These are phyloP conservation scores for Fistulina hepatica DNA, from an alignment of 1,284 basidiomycete genomes.

Conservation along the genomic window DNA sequence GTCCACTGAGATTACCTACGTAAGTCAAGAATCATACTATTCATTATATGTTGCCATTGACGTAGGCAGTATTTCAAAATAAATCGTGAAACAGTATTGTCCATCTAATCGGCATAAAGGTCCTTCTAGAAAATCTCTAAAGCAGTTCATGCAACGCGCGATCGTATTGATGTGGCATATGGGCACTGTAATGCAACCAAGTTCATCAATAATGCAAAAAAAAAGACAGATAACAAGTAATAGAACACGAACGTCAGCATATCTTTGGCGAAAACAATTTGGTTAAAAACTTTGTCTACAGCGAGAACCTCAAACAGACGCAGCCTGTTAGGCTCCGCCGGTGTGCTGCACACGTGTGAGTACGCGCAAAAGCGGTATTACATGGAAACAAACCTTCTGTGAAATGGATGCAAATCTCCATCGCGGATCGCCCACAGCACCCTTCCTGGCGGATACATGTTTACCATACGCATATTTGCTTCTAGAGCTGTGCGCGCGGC, in stretches of 20 bases:
- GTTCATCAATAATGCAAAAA: neutral
- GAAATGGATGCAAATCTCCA: constrained; percentile 49
- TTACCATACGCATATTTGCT: constrained; percentile 70
- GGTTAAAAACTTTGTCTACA: constrained; percentile 64
- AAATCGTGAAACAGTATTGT: no score
- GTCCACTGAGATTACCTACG: no score
- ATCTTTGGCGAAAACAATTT: constrained; percentile 70
- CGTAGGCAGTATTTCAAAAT: no score
- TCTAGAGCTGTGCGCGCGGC: constrained; percentile 73
- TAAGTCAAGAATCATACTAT: no score
- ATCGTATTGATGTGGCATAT: constrained; percentile 59
- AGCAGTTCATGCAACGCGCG: constrained; percentile 54
- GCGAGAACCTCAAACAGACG: constrained; percentile 66
- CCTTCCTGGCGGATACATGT: constrained; percentile 70
- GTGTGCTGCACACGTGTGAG: no score
- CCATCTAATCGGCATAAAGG: neutral
- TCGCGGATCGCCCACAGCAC: constrained; percentile 71
- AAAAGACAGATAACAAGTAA: constrained; percentile 1
- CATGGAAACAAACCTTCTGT: constrained; percentile 32
- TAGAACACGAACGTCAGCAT: constrained; percentile 55
- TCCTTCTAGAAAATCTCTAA: constrained; percentile 18
- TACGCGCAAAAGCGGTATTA: no score
- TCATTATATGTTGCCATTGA: no score
- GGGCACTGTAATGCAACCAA: constrained; percentile 29
- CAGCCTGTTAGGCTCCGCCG: constrained; percentile 30